A percentile compares a stretch with the other conserved stretches of the same genome.
Evolutionary conservation across 108 stramenopile species (phyloP).

Genomic region (Bacterosira constricta): DNA sequence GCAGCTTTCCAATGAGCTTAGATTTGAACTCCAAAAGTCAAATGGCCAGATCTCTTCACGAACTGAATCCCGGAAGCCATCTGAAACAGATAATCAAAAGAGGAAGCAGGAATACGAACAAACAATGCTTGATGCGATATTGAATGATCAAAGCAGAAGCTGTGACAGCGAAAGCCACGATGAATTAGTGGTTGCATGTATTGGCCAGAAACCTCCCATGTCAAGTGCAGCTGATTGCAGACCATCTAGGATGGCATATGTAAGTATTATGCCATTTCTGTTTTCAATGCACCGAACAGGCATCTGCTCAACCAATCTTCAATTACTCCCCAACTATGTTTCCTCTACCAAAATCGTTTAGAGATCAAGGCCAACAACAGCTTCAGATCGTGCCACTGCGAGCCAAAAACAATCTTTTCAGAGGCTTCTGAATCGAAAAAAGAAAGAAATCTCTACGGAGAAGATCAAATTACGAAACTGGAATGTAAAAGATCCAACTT

Average conservation of each 20-base stretch:
- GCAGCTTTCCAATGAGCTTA: conserved; percentile 23
- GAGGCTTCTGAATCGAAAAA: conserved; percentile 7
- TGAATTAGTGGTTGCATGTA: conserved; percentile 21
- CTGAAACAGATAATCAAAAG: background rate
- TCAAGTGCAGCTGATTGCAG: background rate
- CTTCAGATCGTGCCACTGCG: conserved; percentile 13
- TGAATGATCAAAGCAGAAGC: conserved; percentile 36
- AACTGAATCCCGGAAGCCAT: background rate
- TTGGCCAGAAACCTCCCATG: conserved; percentile 31
- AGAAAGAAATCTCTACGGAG: conserved; percentile 5
- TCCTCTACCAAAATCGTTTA: background rate
- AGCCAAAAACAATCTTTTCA: conserved; percentile 21
- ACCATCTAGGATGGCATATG: conserved; percentile 17
- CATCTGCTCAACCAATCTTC: background rate
- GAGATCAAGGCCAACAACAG: conserved; percentile 11
- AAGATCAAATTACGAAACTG: conserved; percentile 31
- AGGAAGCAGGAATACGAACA: background rate
- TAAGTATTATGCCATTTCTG: background rate
- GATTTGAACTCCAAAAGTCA: conserved; percentile 14
- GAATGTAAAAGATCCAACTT: conserved; percentile 19
- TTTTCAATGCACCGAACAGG: background rate
- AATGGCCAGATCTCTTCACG: background rate
- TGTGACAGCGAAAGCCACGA: conserved; percentile 26
- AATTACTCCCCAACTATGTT: too few relatives aligned
- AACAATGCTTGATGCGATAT: conserved; percentile 27